Conservation (phyloP, 2,329 filamentous ascomycete genomes). For the Hypomyces perniciosus region DNA sequence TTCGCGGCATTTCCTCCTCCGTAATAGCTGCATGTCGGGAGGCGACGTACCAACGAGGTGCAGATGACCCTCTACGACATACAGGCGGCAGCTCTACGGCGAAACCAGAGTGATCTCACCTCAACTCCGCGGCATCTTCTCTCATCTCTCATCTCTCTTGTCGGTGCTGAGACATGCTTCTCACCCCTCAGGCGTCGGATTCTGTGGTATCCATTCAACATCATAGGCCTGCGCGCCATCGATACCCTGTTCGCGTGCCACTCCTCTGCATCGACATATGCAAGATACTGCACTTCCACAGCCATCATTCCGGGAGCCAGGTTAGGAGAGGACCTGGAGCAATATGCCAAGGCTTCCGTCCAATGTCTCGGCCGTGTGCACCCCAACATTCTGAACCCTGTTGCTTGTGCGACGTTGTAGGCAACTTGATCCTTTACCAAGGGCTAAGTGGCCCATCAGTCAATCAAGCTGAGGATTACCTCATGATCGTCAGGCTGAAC, state of each 20-base stretch:
- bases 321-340: not conserved
- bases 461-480: no score
- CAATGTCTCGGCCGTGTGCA: constrained; percentile 7
- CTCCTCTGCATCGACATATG: not conserved
- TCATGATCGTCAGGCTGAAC: not conserved
- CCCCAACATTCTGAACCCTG: not conserved
- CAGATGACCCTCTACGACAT: no score
- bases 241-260: not conserved
- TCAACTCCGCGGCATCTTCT: not conserved
- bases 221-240: not conserved
- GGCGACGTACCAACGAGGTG: no score
- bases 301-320: not conserved
- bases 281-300: constrained; percentile 6
- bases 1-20: no score
- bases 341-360: not conserved
- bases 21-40: no score
- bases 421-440: not conserved
- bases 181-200: no score
- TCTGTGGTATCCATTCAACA: not conserved
- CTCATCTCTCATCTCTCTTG: not conserved
- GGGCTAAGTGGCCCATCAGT: no score
- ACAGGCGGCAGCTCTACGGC: no score
- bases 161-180: not conserved
- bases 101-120: no score
- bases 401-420: not conserved